phyloP scores from a whole-genome alignment of 306 rosid species.

The Prinsepia uniflora region DNA sequence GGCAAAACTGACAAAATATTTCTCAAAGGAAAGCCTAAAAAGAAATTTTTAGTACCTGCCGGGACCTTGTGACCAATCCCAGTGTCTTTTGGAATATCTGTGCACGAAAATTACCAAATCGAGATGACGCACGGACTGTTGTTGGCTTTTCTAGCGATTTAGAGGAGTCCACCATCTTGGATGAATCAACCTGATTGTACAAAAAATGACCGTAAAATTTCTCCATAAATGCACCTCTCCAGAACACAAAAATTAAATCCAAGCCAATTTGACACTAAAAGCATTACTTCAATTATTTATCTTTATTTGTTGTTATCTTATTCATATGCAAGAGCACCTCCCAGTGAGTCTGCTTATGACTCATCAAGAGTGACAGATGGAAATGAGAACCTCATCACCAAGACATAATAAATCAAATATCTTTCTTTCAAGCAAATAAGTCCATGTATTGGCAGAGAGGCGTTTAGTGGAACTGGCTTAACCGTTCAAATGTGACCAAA shows the following conservation, averaged over 20 bases:
- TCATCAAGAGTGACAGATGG: too few species aligned
- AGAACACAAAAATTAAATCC: background rate
- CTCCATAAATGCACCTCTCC: background rate
- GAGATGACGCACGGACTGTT: slow-evolving; percentile 46
- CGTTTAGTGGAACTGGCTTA: too few species aligned
- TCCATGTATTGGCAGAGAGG: too few species aligned
- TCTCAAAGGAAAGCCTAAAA: slow-evolving; percentile 4
- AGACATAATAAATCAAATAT: too few species aligned
- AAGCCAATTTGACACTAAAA: background rate
- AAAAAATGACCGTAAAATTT: slow-evolving; percentile 7
- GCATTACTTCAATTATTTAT: background rate
- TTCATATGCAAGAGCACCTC: background rate
- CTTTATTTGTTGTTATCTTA: background rate
- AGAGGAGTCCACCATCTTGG: slow-evolving; percentile 39
- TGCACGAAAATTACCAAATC: slow-evolving; percentile 57
- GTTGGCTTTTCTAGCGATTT: slow-evolving; percentile 40
- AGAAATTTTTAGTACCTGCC: slow-evolving; percentile 40
- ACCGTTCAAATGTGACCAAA: background rate
- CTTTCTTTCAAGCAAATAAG: too few species aligned
- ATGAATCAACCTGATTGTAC: slow-evolving; percentile 29
- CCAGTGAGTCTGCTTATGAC: background rate
- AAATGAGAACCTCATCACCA: too few species aligned
- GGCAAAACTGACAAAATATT: background rate
- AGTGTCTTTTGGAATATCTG: slow-evolving; percentile 63
- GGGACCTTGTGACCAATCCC: slow-evolving; percentile 60